Evolutionary conservation across 768 basidiomycete species (phyloP).

Genomic region (Dendrothele bispora): DNA sequence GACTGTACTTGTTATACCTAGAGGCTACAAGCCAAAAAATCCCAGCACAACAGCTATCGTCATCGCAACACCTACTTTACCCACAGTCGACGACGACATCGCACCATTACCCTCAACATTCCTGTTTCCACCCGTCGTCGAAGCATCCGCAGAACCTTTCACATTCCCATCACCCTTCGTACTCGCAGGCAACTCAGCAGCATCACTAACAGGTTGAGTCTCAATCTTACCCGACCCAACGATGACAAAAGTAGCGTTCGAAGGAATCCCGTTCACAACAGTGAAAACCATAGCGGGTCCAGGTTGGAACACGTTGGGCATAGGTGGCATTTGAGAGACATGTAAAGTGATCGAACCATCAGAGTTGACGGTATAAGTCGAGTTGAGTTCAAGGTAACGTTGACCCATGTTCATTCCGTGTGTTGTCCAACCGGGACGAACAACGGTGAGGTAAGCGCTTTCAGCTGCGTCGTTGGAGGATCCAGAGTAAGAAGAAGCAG

Average conservation of each 20-base stretch:
- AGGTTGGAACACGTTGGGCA: slow-evolving; percentile 84
- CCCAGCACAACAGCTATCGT: slow-evolving; percentile 48
- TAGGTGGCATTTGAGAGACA: slow-evolving; percentile 81
- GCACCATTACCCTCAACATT: slow-evolving; percentile 2
- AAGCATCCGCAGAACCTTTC: slow-evolving; percentile 40
- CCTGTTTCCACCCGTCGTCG: slow-evolving; percentile 17
- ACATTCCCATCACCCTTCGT: slow-evolving; percentile 40
- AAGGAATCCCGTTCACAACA: slow-evolving; percentile 82
- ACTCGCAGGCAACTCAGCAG: slow-evolving; percentile 49
- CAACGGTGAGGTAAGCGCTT: slow-evolving; percentile 72
- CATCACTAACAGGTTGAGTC: slow-evolving; percentile 53
- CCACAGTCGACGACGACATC: slow-evolving; percentile 33
- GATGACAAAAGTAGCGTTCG: slow-evolving; percentile 73
- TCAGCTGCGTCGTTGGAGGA: slow-evolving; percentile 68
- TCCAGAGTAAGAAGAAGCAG: slow-evolving; percentile 66
- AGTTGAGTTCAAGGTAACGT: slow-evolving; percentile 78
- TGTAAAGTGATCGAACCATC: slow-evolving; percentile 81
- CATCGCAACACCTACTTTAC: slow-evolving; percentile 53
- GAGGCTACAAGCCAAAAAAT: no score
- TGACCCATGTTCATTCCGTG: slow-evolving; percentile 91
- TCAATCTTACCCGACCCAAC: slow-evolving; percentile 82
- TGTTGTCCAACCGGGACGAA: slow-evolving; percentile 82
- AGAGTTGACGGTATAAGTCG: slow-evolving; percentile 77
- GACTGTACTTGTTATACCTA: no score
- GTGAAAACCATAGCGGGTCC: slow-evolving; percentile 86